phyloP scores from a whole-genome alignment of 2,329 filamentous ascomycete genomes.

The Aspergillus bombycis region DNA sequence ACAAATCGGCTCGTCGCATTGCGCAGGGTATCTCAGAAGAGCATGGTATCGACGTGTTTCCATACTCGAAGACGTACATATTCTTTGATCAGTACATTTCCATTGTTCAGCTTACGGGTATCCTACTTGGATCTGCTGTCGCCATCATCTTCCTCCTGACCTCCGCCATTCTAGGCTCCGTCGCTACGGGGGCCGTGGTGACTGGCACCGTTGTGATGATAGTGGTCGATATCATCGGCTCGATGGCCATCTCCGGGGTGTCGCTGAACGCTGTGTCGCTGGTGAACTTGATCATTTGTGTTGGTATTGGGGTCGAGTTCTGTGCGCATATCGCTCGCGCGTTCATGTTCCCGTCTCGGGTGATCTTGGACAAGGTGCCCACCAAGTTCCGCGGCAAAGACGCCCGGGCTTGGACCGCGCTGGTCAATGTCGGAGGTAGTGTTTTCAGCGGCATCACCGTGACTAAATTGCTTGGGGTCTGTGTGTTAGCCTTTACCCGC shows the following conservation, averaged over 20 bases:
- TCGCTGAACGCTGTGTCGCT: slow-evolving; percentile 93
- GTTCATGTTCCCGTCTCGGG: slow-evolving; percentile 87
- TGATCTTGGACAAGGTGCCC: slow-evolving; percentile 78
- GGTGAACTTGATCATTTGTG: slow-evolving; percentile 95
- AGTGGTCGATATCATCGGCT: slow-evolving; percentile 88
- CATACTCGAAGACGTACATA: slow-evolving; percentile 97
- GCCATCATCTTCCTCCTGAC: slow-evolving; percentile 83
- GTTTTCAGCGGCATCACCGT: slow-evolving; percentile 97
- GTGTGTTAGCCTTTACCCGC: slow-evolving; percentile 87
- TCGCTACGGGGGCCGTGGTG: slow-evolving; percentile 79
- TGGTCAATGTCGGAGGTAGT: slow-evolving; percentile 91
- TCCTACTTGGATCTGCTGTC: slow-evolving; percentile 79
- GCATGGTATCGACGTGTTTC: slow-evolving; percentile 83
- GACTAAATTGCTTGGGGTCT: slow-evolving; percentile 91
- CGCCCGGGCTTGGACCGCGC: slow-evolving; percentile 85
- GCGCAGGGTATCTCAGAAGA: slow-evolving; percentile 71
- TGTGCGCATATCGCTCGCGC: slow-evolving; percentile 95
- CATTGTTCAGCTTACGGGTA: slow-evolving; percentile 78
- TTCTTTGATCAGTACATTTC: slow-evolving; percentile 97
- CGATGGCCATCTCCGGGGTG: slow-evolving; percentile 87
- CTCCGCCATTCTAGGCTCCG: slow-evolving; percentile 77
- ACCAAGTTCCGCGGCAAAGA: slow-evolving; percentile 79
- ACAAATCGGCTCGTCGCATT: slow-evolving; percentile 86
- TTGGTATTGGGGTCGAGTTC: slow-evolving; percentile 95
- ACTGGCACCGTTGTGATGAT: slow-evolving; percentile 90